Percentiles rank a stretch among this genome's conserved stretches.
phyloP scores from a whole-genome alignment of 352 stramenopile genomes.

The Globisporangium spiculum region DNA sequence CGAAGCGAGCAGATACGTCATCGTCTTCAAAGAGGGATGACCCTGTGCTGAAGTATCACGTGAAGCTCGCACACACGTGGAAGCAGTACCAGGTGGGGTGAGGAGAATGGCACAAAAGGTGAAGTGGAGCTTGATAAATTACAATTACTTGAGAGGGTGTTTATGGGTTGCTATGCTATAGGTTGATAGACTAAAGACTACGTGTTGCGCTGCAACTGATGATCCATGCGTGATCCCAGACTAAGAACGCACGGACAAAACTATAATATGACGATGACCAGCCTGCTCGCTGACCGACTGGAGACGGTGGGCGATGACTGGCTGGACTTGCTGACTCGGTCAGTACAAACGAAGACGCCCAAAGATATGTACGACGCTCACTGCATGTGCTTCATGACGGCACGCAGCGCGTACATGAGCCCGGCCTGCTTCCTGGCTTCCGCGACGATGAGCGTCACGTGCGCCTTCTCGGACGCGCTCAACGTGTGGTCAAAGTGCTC shows the following conservation, averaged over 20 bases:
- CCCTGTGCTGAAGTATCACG: conserved; percentile 49
- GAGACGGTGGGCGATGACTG: neutral
- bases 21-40: conserved; percentile 15
- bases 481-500: conserved; percentile 82
- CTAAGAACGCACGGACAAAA: neutral
- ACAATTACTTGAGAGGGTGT: conserved; percentile 8
- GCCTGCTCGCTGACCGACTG: neutral
- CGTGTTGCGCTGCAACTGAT: neutral
- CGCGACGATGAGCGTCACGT: conserved; percentile 78
- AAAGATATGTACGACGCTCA: conserved; percentile 23
- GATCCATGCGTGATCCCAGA: neutral
- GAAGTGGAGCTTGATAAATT: neutral
- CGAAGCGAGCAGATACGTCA: conserved; percentile 9
- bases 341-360: neutral
- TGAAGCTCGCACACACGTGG: conserved; percentile 67
- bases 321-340: neutral
- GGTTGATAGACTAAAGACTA: neutral
- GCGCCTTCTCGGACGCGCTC: conserved; percentile 80
- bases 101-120: neutral
- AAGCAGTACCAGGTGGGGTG: conserved; percentile 23
- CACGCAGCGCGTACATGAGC: conserved; percentile 84
- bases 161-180: conserved; percentile 14
- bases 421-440: conserved; percentile 85
- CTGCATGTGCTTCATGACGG: conserved; percentile 86
- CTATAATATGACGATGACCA: neutral